These are phyloP conservation scores for Vitis cinerea DNA, from an alignment of 164 flowering plant species.

Conservation along the genomic window DNA sequence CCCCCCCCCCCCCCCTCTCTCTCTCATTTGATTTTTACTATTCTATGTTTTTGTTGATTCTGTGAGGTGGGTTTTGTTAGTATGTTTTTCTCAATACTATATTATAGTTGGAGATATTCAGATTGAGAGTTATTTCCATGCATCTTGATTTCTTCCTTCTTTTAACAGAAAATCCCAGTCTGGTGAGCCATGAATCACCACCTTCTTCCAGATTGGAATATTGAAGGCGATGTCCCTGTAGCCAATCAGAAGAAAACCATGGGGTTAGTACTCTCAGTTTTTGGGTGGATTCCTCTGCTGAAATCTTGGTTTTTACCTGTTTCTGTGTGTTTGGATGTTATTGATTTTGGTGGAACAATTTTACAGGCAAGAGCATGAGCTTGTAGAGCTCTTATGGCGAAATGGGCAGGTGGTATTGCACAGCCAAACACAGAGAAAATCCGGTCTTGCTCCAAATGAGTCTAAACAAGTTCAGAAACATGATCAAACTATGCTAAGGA, in stretches of 20 bases:
- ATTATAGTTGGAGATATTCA: too few relatives aligned
- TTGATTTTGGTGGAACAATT: not conserved
- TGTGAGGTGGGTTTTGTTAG: too few relatives aligned
- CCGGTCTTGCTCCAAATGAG: conserved; percentile 21
- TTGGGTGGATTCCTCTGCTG: not conserved
- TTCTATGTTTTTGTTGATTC: too few relatives aligned
- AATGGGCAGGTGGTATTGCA: conserved; percentile 67
- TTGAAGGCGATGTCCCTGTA: conserved; percentile 34
- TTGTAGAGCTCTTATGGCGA: conserved; percentile 63
- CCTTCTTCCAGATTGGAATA: conserved; percentile 48
- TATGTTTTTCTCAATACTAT: too few relatives aligned
- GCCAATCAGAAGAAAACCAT: conserved; percentile 33
- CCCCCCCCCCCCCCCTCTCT: not conserved
- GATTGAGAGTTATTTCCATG: too few relatives aligned
- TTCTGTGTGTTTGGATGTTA: not conserved
- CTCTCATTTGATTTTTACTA: not conserved
- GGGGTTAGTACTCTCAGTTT: conserved; percentile 32
- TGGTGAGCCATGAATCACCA: conserved; percentile 41
- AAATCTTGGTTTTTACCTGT: not conserved
- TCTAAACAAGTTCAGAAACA: conserved; percentile 30
- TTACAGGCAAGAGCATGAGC: conserved; percentile 46
- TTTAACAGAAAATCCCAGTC: conserved; percentile 1
- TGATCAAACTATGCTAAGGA: conserved; percentile 21
- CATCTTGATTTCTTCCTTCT: not conserved
- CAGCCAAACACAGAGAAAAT: conserved; percentile 48